Base-by-base conservation (phyloP, 495 filamentous ascomycete species). In the Podospora conica region DNA sequence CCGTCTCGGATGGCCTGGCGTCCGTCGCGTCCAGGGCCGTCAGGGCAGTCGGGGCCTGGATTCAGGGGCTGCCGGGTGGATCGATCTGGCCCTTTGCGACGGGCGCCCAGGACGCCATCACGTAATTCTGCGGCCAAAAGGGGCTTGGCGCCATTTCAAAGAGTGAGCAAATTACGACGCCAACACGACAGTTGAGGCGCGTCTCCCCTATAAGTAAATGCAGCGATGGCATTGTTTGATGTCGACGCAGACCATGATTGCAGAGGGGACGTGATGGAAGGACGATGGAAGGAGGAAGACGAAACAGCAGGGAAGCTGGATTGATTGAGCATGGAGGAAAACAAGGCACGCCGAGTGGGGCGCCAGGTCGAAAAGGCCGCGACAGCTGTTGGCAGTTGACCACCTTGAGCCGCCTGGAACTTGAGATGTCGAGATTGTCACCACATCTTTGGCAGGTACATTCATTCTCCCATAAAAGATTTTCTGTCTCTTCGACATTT, bases 71-170 rank as follows among this genome's bases (percentile, higher is more conserved):
- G 22, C 4, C 18, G 23, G 21, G 29, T 59, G 58, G 60, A 33
- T 53, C 31, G 33, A 18, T 24, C 29, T 61, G 60, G 60, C 10
- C 31, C 33, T 53, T 12, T 10, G 33, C 33, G 23, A 40, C 33
- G 5, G 8, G 6, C 25, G 58, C 58, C 24, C 58, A 15, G 60
- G 23, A 53, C 60, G 21, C 60, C 20, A 61, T 61, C 40, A 61
- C 60, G 60, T 61, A 61, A 61, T 61, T 53, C 48, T 61, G 60
- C 58, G 60, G 40, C 40, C 60, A 23, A 54, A 33, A 61, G 40
- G 31, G 31, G 31, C 60, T 61, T 61, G 60, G 60, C 60, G 40
- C 18, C 40, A 48, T 48, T n/a, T 27, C 18, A 48, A n/a, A 48
- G 8, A 6, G 40, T 48, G 40, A 48, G 40, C 40, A 48, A 18